Evolutionary conservation across 169 alveolate species (phyloP), one percentile per base, ranked within the genome.

Genomic region (Babesia ovis): DNA sequence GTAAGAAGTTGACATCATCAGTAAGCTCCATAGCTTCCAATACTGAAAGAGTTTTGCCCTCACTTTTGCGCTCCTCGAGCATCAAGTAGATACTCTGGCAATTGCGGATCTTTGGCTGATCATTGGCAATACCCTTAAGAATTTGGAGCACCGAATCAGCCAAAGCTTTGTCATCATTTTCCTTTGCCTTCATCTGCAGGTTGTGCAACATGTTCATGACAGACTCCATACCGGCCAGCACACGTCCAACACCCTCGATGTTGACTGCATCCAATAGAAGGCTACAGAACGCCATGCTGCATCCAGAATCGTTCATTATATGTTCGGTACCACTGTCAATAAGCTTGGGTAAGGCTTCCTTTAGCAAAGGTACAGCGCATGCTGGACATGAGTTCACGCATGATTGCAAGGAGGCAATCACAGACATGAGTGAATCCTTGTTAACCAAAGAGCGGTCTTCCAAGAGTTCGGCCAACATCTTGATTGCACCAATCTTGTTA

Each of bases 191-290:
- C 32, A 51, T 57, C 69, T 54, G 79, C 37, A 89, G 60, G 27
- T 72, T 83, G 31, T 76, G 77, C 54, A 89, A 57, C 70, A 74
- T 8, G 35, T 66, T 68, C 55, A 76, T 45, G 41, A 89, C 53
- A 18, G 72, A 77, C 41, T 75, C 83, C 54, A 81, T 80, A 27
- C 74, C 68, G 32, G 61, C 77, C 29, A 89, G 67, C 11, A 77
- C 82, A 23, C 93, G 60, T 16, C 93, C 93, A 14, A 89, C 84
- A 0, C 93, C 93, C 74, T 84, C 90, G 25, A 56, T 73, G 16
- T 48, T 23, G n/a, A 85, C 68, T 25, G 85, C 72, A 22, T 68
- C 81, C 60, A 77, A 71, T 53, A 89, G 64, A 20, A 71, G 39
- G 41, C 66, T 58, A 39, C 77, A 56, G 58, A 89, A 81, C 22